Evolutionary conservation across 495 filamentous ascomycete genomes (phyloP).

Genomic region (Penicillium mononematosum): DNA sequence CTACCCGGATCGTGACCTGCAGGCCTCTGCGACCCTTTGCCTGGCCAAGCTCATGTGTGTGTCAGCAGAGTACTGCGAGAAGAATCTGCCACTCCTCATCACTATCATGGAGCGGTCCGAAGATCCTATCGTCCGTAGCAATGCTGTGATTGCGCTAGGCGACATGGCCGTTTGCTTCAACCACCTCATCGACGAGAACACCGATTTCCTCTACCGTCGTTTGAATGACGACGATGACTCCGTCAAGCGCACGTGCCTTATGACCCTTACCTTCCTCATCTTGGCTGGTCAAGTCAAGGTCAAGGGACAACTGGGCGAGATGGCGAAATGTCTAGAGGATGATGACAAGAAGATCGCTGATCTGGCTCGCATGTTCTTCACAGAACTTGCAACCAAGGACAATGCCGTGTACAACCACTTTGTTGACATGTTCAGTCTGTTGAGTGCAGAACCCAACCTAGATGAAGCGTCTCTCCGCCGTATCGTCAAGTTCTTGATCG

Average conservation of each 20-base stretch:
- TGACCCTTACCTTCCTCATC: constrained; percentile 98
- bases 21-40: constrained; percentile 92
- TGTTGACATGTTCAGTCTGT: constrained; percentile 95
- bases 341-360: constrained; percentile 90
- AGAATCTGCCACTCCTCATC: constrained; percentile 88
- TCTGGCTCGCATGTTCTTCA: constrained; percentile 97
- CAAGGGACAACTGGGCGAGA: constrained; percentile 98
- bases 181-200: constrained; percentile 98
- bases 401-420: constrained; percentile 99
- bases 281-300: constrained; percentile 98
- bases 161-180: constrained; percentile 99
- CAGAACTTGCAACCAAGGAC: constrained; percentile 93
- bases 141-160: constrained; percentile 93
- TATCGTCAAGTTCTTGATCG: constrained; percentile 88
- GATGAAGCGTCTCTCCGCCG: constrained; percentile 79
- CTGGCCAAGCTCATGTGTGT: constrained; percentile 98
- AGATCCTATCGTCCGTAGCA: constrained; percentile 86
- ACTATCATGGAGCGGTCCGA: constrained; percentile 94
- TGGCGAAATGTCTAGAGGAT: constrained; percentile 98
- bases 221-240: constrained; percentile 84
- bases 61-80: constrained; percentile 90
- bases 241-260: constrained; percentile 95
- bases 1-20: constrained; percentile 82
- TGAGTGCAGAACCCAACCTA: constrained; percentile 77
- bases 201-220: constrained; percentile 92